Evolutionary conservation across 345 rosid species (phyloP), one percentile per base, ranked within the genome.

Genomic region (Mangifera indica): DNA sequence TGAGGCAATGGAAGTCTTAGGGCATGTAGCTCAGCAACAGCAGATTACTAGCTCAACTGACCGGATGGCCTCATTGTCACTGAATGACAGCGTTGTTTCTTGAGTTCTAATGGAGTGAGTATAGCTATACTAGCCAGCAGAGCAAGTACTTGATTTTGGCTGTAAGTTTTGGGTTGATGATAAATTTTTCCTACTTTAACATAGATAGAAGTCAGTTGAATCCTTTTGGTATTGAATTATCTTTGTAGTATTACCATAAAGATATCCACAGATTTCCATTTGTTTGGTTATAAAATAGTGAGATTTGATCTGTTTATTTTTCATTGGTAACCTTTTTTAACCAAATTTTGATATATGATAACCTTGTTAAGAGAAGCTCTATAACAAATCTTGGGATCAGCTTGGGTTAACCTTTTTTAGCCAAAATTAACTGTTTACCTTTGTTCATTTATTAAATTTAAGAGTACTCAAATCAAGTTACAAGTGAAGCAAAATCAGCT

Each of bases 1-100:
- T 2, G 92, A 91, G 72, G 91, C 94, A 4, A 77, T 87, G 80
- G 94, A 87, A 59, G 92, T 91, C 48, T 72, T 89, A 63, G 86
- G 84, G 77, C 84, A 83, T 59, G 91, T 87, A 75, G 81, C 73
- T 45, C 88, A 81, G 76, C 85, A 83, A 81, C 82, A 83, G 64
- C 75, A 74, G 34, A 82, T 37, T 26, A 77, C 85, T 56, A 82
- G 78, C 49, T 73, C 93, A 21, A 81, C 87, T 42, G 88, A 87
- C 49, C 84, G 80, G 69, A 34, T 89, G 78, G 86, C 87, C 46
- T 83, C 92, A 1, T 79, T 88, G 53, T 86, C 93, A 22, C 80
- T 91, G 67, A 83, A 58, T 72, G 93, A 88, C 44, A 78, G 67
- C 66, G 74, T 86, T 32, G 85, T 78, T 70, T 71, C 87, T 67